These are phyloP conservation scores for Volutella citrinella DNA, from an alignment of 2,329 filamentous ascomycete species.

Conservation along the genomic window DNA sequence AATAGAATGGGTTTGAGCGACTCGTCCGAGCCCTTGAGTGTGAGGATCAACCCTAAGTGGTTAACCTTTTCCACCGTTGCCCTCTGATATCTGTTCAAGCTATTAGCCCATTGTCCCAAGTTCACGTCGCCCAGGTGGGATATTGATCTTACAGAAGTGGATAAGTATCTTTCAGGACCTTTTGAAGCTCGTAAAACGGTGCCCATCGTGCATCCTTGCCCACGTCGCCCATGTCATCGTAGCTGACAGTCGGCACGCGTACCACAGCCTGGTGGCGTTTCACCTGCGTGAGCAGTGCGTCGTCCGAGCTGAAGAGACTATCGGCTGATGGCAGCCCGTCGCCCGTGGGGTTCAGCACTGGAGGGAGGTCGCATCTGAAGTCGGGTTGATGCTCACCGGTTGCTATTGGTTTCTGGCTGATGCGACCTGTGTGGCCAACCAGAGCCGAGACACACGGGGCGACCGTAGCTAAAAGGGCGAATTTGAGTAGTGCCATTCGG, in stretches of 20 bases:
- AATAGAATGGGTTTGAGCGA: slow-evolving; percentile 44
- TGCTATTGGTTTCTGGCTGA: too few species aligned
- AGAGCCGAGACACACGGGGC: slow-evolving; percentile 14
- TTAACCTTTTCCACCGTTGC: slow-evolving; percentile 55
- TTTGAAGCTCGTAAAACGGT: slow-evolving; percentile 48
- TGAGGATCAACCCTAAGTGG: slow-evolving; percentile 60
- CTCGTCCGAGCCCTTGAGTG: slow-evolving; percentile 50
- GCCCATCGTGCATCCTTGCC: slow-evolving; percentile 54
- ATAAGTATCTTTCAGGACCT: slow-evolving; percentile 46
- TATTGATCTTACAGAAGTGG: slow-evolving; percentile 41
- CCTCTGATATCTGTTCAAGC: slow-evolving; percentile 32
- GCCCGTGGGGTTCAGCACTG: slow-evolving; percentile 26
- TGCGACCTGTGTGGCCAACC: too few species aligned
- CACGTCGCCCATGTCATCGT: slow-evolving; percentile 53
- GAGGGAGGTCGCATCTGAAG: slow-evolving; percentile 33
- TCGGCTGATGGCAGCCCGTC: slow-evolving; percentile 32
- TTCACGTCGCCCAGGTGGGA: not conserved
- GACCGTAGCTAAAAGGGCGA: slow-evolving; percentile 13
- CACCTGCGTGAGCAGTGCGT: slow-evolving; percentile 39
- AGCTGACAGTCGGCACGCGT: slow-evolving; percentile 52
- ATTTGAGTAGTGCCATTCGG: too few species aligned
- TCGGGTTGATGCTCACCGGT: too few species aligned
- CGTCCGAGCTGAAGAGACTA: slow-evolving; percentile 30
- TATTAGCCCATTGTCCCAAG: slow-evolving; percentile 1
- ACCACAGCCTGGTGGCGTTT: slow-evolving; percentile 53